Conservation (phyloP, 176 grass and related monocot genomes). For the Carex pumila region DNA sequence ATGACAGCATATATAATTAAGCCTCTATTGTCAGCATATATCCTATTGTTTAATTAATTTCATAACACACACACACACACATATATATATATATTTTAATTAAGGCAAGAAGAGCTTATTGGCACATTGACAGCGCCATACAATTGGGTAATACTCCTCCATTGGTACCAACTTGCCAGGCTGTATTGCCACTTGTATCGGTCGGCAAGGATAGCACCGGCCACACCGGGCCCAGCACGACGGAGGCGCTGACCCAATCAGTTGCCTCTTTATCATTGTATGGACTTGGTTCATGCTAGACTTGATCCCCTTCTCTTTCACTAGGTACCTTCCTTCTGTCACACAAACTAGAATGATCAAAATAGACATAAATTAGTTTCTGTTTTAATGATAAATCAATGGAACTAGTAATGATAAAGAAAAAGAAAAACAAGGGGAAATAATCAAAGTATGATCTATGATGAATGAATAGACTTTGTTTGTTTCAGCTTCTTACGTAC, state of each 20-base stretch:
- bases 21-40: not conserved
- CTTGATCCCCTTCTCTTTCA: not conserved
- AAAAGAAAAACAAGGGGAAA: not conserved
- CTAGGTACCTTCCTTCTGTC: not conserved
- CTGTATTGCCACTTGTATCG: slow-evolving; percentile 63
- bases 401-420: not conserved
- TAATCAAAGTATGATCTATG: not conserved
- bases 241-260: slow-evolving; percentile 50
- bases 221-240: slow-evolving; percentile 52
- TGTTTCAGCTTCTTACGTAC: not conserved
- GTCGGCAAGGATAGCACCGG: slow-evolving; percentile 42
- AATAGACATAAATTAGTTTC: not conserved
- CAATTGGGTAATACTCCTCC: slow-evolving; percentile 97
- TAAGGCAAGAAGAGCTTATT: slow-evolving; percentile 75
- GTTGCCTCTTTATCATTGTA: slow-evolving; percentile 6
- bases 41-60: not conserved
- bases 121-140: slow-evolving; percentile 82
- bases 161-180: slow-evolving; percentile 29
- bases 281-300: not conserved
- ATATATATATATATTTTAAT: not conserved
- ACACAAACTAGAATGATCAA: not conserved
- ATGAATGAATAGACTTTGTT: not conserved
- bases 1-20: not conserved
- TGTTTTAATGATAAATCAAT: not conserved
- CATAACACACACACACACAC: not conserved